Evolutionary conservation across 202 grass and related monocot genomes (phyloP), one percentile per base, ranked within the genome.

Genomic region (Alloteropsis angusta): DNA sequence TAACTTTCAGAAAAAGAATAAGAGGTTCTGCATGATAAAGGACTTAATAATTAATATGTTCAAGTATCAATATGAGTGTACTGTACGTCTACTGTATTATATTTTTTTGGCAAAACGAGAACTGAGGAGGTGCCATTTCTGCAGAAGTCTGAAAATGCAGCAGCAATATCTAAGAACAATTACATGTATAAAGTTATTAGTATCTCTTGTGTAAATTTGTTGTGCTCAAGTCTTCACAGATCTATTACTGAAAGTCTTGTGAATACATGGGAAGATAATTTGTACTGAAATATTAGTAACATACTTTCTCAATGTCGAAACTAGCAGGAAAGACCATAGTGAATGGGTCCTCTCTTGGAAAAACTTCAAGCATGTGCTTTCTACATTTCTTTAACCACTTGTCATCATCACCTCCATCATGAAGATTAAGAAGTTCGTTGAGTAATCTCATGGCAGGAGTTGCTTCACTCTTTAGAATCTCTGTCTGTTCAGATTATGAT

Each of bases 301-400:
- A 78, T 92, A 97, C 91, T 70, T 94, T 90, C 83, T 88, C 87
- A 80, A 93, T 69, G 74, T 86, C 45, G 66, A 88, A 89, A 17
- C 91, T 89, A 88, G 83, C 64, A 84, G 94, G 94, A 88, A 92
- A 68, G 64, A 94, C 77, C 63, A 97, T 83, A 60, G 89, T 89
- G 8, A 94, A 93, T 60, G 91, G 86, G 66, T 97, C 94, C 84
- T 94, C 94, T 80, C 94, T 84, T 69, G 85, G 90, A 70, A 97
- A 97, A 60, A 76, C 87, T 49, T 87, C 72, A 2, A 94, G 86
- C 91, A 93, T 94, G 65, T 59, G 42, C 65, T 92, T 92, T 85
- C 89, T 97, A 68, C 94, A 93, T 84, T 89, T 72, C 80, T 97
- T 97, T 79, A 93, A 74, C 94, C 94, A 97, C 62, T 88, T 88